A percentile compares a stretch with the other conserved stretches of the same genome.
These are phyloP conservation scores for Juncus inflexus DNA, from an alignment of 176 grass and related monocot genomes.

Conservation along the genomic window DNA sequence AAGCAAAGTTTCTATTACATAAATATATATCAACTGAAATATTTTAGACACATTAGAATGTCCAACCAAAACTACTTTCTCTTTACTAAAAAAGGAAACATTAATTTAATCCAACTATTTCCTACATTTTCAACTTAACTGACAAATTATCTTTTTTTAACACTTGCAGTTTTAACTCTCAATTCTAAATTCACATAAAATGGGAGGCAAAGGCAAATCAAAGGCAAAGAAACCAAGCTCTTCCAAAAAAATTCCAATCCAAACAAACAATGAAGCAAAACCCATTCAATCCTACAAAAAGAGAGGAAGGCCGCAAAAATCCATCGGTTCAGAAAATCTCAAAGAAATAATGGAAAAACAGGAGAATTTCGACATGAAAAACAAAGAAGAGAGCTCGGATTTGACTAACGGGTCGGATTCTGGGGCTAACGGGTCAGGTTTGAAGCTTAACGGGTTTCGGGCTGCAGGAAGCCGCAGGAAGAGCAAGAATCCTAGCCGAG, in stretches of 20 bases:
- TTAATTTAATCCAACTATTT: no score
- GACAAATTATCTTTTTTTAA: no score
- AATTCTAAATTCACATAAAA: constrained; percentile 15
- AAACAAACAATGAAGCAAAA: constrained; percentile 17
- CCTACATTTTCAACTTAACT: no score
- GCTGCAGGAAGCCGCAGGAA: constrained; percentile 23
- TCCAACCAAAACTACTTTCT: no score
- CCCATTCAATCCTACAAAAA: constrained; percentile 21
- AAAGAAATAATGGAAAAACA: constrained; percentile 6
- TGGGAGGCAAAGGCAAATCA: constrained; percentile 21
- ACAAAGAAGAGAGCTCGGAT: constrained; percentile 14
- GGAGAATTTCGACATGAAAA: constrained; percentile 9
- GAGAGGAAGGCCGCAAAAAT: constrained; percentile 27
- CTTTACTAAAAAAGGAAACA: no score
- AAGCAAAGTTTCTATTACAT: no score
- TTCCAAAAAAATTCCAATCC: constrained; percentile 16
- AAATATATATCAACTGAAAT: no score
- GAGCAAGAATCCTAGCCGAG: constrained; percentile 25
- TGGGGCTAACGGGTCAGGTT: constrained; percentile 18
- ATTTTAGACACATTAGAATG: no score
- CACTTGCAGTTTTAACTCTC: background rate
- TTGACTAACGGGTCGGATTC: constrained; percentile 11
- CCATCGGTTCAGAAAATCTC: background rate
- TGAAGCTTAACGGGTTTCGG: constrained; percentile 19
- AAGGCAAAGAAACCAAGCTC: constrained; percentile 23